Base-by-base conservation (phyloP, 1,139 yeast species). In the Pichia sp. region DNA sequence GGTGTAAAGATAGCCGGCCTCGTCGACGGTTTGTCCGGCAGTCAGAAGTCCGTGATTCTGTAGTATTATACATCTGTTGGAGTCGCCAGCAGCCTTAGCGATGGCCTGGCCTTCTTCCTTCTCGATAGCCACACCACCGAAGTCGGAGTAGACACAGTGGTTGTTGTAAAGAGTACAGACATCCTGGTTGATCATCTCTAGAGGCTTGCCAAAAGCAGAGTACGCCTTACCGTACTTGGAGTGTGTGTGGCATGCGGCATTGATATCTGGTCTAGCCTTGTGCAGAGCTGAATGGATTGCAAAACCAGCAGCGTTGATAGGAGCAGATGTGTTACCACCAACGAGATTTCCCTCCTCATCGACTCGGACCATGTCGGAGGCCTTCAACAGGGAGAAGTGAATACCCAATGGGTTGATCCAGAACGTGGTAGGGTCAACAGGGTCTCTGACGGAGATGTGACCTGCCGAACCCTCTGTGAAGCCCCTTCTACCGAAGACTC, bases 201-300 rank as follows among this genome's bases (percentile, higher is more conserved):
- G 72, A 18, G 82, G 82, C 60, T 75, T 77, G 23, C 90, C 93
- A 63, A 86, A 82, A 0, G 86, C 74, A 10, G 88, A 79, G 69
- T 80, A 87, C 0, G 95, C 86, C 64, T 85, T 85, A 49, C 95
- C 95, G 63, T 80, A 78, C 34, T 76, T 71, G 2, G 91, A 83
- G 62, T 87, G 95, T 8, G 90, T 78, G 66, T 87, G 95, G 64
- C 93, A 85, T 2, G 95, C 95, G 22, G 95, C 93, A 60, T 81
- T 73, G 19, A 87, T 84, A 60, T 87, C 91, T 2, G 91, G 93
- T 55, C 95, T 76, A 7, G 88, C 86, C 63, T 75, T 76, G 70
- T 87, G 95, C 37, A 87, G 66, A 18, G 87, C 90, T 1, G 87
- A 80, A 63, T 87, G 95, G 67, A 87, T 87, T 55, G 82, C 80